These are phyloP conservation scores for Cryptomeria japonica DNA, from an alignment of 75 land plant species.

Conservation along the genomic window DNA sequence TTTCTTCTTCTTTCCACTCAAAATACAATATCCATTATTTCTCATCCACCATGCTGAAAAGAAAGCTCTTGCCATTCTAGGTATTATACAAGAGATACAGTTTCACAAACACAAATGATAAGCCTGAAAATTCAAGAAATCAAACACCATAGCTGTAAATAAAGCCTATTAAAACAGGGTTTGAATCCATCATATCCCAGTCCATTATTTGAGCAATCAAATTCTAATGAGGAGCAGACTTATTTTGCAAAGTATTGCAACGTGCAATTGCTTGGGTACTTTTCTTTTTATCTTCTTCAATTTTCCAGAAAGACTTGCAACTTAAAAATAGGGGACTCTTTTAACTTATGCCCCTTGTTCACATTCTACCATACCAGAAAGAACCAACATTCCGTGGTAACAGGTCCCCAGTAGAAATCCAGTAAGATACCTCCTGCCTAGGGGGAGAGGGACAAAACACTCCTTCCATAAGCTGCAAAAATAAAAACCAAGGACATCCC, in stretches of 20 bases:
- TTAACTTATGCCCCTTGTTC: neutral
- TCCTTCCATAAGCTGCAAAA: too few relatives aligned
- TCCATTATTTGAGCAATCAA: neutral
- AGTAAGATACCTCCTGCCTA: too few relatives aligned
- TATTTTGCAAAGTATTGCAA: too few relatives aligned
- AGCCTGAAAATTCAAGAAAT: neutral
- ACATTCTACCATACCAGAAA: neutral
- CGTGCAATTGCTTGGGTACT: neutral
- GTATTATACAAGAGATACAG: neutral
- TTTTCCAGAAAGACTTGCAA: neutral
- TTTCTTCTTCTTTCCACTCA: neutral
- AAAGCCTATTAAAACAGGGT: neutral
- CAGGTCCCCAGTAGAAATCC: too few relatives aligned
- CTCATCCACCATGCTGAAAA: neutral
- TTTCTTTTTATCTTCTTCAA: neutral
- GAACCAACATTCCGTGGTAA: too few relatives aligned
- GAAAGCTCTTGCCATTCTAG: neutral
- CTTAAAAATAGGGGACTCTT: neutral
- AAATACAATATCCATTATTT: neutral
- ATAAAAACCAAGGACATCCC: too few relatives aligned
- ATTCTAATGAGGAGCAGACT: neutral
- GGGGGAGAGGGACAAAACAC: too few relatives aligned
- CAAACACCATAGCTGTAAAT: neutral
- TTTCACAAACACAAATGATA: neutral
- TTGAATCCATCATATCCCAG: neutral